Conservation (phyloP, 179 eudicot species). For the Silene coronaria region DNA sequence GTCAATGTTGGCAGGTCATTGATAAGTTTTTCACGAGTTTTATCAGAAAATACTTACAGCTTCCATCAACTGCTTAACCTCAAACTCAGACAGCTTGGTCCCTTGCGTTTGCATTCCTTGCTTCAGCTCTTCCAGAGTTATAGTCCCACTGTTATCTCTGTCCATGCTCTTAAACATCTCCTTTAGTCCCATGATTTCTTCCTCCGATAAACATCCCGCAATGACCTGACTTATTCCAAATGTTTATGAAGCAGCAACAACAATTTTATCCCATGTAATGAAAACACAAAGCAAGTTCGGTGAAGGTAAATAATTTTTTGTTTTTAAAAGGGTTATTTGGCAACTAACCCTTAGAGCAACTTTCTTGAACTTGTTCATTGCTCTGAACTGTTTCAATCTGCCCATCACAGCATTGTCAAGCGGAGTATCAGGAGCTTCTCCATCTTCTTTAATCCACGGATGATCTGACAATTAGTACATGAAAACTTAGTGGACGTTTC, state of each 20-base stretch:
- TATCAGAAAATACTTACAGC: constrained; percentile 46
- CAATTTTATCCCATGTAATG: not conserved
- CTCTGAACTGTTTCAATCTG: constrained; percentile 65
- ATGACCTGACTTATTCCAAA: constrained; percentile 41
- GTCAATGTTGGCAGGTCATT: too few relatives aligned
- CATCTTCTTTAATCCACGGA: constrained; percentile 86
- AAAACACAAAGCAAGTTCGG: not conserved
- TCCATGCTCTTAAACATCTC: constrained; percentile 80
- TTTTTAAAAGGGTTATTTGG: not conserved
- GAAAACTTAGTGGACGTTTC: not conserved
- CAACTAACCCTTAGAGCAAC: constrained; percentile 61
- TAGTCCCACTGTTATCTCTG: constrained; percentile 65
- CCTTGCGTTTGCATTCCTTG: constrained; percentile 65
- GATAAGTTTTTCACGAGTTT: not conserved
- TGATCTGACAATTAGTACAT: constrained; percentile 37
- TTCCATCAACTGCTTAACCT: constrained; percentile 73
- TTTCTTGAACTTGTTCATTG: constrained; percentile 79
- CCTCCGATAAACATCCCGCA: constrained; percentile 75
- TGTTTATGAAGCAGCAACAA: too few relatives aligned
- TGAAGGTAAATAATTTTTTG: too few relatives aligned
- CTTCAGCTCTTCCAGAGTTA: constrained; percentile 66
- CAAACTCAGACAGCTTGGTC: constrained; percentile 52
- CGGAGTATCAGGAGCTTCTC: constrained; percentile 76
- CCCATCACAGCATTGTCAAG: constrained; percentile 68
- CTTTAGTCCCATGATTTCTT: constrained; percentile 75